Percentiles rank a stretch among this genome's conserved stretches.
phyloP scores from a whole-genome alignment of 176 grass and related monocot genomes.

The Stipa capillata region DNA sequence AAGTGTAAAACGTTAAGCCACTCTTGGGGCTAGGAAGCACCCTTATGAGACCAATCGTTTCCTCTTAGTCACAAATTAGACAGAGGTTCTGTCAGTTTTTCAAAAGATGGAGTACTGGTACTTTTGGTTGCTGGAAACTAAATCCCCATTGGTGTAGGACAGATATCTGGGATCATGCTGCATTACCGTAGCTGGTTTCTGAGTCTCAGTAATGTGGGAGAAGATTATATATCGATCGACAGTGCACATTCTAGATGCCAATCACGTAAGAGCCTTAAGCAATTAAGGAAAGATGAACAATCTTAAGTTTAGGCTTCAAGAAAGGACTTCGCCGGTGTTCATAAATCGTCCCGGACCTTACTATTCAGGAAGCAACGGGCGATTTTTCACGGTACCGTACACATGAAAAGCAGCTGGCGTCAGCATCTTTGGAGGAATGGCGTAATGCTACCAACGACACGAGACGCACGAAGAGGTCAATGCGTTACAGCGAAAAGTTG shows the following conservation, averaged over 20 bases:
- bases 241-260: not conserved
- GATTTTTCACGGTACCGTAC: not conserved
- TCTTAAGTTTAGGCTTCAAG: not conserved
- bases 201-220: not conserved
- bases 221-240: not conserved
- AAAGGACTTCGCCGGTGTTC: not conserved
- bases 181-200: not conserved
- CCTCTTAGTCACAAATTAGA: not conserved
- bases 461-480: not conserved
- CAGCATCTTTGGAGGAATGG: not conserved
- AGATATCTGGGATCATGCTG: not conserved
- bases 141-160: not conserved
- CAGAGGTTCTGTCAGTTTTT: not conserved
- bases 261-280: not conserved
- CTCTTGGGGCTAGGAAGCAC: not conserved
- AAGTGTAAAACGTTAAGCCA: not conserved
- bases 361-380: not conserved
- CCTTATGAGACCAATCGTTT: too few relatives aligned
- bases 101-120: not conserved
- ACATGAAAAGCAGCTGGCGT: too few relatives aligned
- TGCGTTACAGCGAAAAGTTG: not conserved
- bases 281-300: not conserved
- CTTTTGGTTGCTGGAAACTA: not conserved
- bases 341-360: too few relatives aligned
- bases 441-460: not conserved